Conservation (phyloP, 768 basidiomycete species). For the Kwoniella sp. region DNA sequence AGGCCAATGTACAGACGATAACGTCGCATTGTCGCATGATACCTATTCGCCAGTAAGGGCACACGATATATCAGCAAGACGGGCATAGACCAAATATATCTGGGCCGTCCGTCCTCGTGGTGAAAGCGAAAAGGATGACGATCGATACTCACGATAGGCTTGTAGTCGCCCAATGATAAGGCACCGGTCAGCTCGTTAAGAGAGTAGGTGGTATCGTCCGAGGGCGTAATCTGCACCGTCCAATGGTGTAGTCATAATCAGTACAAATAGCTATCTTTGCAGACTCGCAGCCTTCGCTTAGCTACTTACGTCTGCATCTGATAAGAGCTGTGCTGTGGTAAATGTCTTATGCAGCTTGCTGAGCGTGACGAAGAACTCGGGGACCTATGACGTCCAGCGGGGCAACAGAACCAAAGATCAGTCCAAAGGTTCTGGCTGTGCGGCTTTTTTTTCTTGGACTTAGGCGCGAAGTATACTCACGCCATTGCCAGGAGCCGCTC, state of each 20-base stretch:
- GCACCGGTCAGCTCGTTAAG: conserved; percentile 41
- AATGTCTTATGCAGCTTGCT: conserved; percentile 42
- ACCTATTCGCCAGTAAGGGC: conserved; percentile 29
- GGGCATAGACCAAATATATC: too few relatives aligned
- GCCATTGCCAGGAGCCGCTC: conserved; percentile 25
- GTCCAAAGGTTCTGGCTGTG: too few relatives aligned
- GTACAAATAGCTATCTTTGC: too few relatives aligned
- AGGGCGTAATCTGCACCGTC: conserved; percentile 53
- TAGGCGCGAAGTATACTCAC: conserved; percentile 21
- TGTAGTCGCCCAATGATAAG: conserved; percentile 28
- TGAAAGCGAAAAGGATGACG: too few relatives aligned
- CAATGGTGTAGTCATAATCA: conserved; percentile 54
- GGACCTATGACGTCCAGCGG: conserved; percentile 42
- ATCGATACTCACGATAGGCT: conserved; percentile 46
- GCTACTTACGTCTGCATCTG: conserved; percentile 49
- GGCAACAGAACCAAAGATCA: too few relatives aligned
- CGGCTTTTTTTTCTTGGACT: background rate
- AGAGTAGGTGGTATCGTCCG: conserved; percentile 50
- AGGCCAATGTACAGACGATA: conserved; percentile 48
- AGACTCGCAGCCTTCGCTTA: too few relatives aligned
- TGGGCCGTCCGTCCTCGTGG: too few relatives aligned
- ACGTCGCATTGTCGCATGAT: conserved; percentile 42
- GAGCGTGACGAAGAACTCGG: conserved; percentile 45
- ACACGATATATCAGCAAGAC: too few relatives aligned
- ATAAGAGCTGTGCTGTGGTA: conserved; percentile 35